Conservation (phyloP, 352 stramenopile species). For the Salisapilia sapeloensis region DNA sequence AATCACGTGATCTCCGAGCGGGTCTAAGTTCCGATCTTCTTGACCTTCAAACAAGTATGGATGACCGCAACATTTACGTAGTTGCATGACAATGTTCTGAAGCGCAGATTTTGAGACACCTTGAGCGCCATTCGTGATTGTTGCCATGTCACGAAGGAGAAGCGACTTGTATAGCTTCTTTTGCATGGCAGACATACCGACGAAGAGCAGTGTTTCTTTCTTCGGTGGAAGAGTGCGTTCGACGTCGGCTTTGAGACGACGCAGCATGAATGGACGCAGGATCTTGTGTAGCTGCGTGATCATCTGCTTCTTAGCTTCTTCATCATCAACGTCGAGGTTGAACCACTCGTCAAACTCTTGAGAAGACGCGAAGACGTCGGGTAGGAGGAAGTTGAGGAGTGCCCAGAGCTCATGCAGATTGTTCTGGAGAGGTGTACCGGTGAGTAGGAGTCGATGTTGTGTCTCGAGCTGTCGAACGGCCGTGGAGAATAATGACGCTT, state of each 20-base stretch:
- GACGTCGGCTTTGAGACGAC: slow-evolving; percentile 97
- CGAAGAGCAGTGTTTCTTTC: slow-evolving; percentile 92
- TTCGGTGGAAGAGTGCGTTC: slow-evolving; percentile 96
- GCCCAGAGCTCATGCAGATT: slow-evolving; percentile 92
- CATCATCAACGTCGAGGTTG: slow-evolving; percentile 74
- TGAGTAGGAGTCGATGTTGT: slow-evolving; percentile 82
- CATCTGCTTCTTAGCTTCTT: slow-evolving; percentile 83
- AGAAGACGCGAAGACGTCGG: slow-evolving; percentile 84
- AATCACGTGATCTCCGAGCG: slow-evolving; percentile 92
- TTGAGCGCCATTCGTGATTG: slow-evolving; percentile 42
- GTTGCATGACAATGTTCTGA: slow-evolving; percentile 80
- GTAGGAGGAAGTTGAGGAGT: slow-evolving; percentile 89
- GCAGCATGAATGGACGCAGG: slow-evolving; percentile 92
- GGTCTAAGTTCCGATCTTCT: slow-evolving; percentile 89
- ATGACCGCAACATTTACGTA: slow-evolving; percentile 82
- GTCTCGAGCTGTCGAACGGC: slow-evolving; percentile 70
- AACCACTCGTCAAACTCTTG: slow-evolving; percentile 83
- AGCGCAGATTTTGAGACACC: slow-evolving; percentile 64
- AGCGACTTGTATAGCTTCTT: slow-evolving; percentile 95
- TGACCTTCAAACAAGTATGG: slow-evolving; percentile 91
- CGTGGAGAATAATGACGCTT: slow-evolving; percentile 76
- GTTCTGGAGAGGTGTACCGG: slow-evolving; percentile 89
- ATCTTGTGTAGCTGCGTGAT: slow-evolving; percentile 81
- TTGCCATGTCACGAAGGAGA: slow-evolving; percentile 91
- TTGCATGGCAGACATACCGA: slow-evolving; percentile 85